Base-by-base conservation (phyloP, 208 protist genomes). In the Leptomonas seymouri region DNA sequence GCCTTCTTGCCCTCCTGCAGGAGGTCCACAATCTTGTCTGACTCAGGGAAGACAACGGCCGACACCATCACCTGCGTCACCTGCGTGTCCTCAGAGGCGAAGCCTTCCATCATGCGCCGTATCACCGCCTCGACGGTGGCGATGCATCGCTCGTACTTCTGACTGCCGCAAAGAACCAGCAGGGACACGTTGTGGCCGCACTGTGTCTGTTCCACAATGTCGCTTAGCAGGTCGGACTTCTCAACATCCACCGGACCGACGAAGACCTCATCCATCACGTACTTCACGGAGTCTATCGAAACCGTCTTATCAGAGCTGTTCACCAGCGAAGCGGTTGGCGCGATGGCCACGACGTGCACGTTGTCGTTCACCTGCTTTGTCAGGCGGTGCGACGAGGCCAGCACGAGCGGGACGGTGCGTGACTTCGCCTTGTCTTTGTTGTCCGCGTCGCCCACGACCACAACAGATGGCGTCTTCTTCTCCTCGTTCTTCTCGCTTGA, bases 171-270 rank as follows among this genome's bases (percentile, higher is more conserved):
- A 27, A 86, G 64, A 23, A 70, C 65, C 25, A 86, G 66, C 18
- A 83, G 21, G 8, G 76, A 74, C 9, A 83, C 81, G 62, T 82
- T 82, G 74, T 86, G 81, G 53, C 81, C 77, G 55, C 77, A 83
- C 51, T 78, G 64, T 48, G 54, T 56, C 50, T 86, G 73, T 44
- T 81, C 77, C 36, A 78, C 59, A 27, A 83, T 60, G 56, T 86
- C 77, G 23, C 54, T 80, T 18, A 86, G 71, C 42, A 83, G 48
- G 42, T 86, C 81, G 5, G 81, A 86, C 51, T 58, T 58, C 12
- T 64, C 71, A 14, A 83, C 46, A 44, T 65, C 55, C 23, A 83
- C 59, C 16, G 63, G 45, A 14, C 45, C 44, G 44, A 63, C 18
- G 49, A 25, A 20, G 23, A 86, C 81, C 50, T 86, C 81, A 21